phyloP scores from a whole-genome alignment of 2,329 filamentous ascomycete genomes.

The Thyridium curvatum region DNA sequence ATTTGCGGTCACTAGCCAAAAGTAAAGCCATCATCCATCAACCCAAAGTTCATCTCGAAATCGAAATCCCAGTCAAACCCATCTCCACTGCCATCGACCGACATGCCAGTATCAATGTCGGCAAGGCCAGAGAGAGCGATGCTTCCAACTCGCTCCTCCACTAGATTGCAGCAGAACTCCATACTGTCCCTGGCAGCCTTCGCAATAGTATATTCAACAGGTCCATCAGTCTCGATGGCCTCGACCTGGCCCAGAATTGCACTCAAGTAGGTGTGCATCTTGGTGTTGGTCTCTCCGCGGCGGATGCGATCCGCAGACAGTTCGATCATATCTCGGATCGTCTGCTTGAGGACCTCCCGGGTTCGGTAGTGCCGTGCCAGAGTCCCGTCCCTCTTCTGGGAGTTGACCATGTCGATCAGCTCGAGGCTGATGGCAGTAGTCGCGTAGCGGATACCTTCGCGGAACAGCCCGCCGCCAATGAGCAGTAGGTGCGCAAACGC shows the following conservation, averaged over 20 bases:
- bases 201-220: conserved; percentile 19
- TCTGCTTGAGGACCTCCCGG: conserved; percentile 22
- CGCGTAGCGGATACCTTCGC: conserved; percentile 28
- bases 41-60: conserved; percentile 19
- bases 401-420: conserved; percentile 23
- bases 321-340: conserved; percentile 18
- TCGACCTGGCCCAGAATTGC: conserved; percentile 33
- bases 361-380: conserved; percentile 17
- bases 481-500: conserved; percentile 28
- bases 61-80: conserved; percentile 16
- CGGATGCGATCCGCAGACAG: conserved; percentile 24
- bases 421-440: conserved; percentile 25
- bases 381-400: conserved; percentile 19
- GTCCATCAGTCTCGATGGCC: conserved; percentile 18
- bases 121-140: conserved; percentile 6
- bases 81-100: conserved; percentile 11
- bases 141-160: conserved; percentile 12
- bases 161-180: conserved; percentile 18
- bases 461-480: conserved; percentile 32
- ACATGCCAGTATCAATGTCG: conserved; percentile 10
- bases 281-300: conserved; percentile 36
- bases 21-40: conserved; percentile 7
- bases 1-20: no score
- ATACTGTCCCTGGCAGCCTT: conserved; percentile 25
- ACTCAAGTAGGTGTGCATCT: conserved; percentile 30